Conservation (phyloP, 2,329 filamentous ascomycete species). For the Thelonectria discophora region DNA sequence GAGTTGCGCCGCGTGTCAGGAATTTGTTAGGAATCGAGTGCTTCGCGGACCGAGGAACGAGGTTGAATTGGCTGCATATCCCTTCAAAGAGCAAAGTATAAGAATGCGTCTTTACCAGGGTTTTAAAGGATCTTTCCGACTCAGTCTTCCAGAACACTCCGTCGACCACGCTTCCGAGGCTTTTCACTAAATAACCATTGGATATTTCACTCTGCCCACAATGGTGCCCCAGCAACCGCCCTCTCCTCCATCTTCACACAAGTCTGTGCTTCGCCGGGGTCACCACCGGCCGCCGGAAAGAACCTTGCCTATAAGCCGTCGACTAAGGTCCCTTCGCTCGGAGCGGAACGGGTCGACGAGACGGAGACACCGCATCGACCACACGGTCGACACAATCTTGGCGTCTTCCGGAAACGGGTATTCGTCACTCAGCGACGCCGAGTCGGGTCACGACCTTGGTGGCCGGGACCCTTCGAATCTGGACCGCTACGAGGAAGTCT, state of each 20-base stretch:
- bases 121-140: no score
- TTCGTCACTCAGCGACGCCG: neutral
- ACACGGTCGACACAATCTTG: neutral
- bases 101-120: no score
- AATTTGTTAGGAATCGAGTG: no score
- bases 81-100: no score
- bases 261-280: neutral
- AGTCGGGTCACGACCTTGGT: neutral
- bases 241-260: neutral
- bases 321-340: neutral
- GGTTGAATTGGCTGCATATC: no score
- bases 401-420: neutral
- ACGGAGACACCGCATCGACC: neutral
- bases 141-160: no score
- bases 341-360: neutral
- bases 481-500: neutral
- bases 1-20: no score
- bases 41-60: no score
- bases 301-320: neutral
- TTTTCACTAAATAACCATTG: no score
- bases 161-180: no score
- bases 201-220: neutral
- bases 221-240: neutral
- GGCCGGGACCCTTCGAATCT: neutral
- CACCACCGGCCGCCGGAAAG: neutral